A percentile compares a stretch with the other conserved stretches of the same genome.
Evolutionary conservation across 2,329 filamentous ascomycete genomes (phyloP).

Genomic region (Geosmithia morbida): DNA sequence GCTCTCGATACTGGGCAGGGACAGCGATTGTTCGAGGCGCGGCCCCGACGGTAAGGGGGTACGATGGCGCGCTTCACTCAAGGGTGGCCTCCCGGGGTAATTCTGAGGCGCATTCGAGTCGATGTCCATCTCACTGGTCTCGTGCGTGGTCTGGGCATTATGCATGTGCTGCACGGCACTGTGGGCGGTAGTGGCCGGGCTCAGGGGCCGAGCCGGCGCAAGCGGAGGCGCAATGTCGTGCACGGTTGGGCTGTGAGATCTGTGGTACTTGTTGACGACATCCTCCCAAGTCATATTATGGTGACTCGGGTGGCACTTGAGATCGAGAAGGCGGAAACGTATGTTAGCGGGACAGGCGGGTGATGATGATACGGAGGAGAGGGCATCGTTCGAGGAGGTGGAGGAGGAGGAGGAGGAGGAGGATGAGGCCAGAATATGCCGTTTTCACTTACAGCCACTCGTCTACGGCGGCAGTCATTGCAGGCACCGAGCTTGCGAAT

Average conservation of each 20-base stretch:
- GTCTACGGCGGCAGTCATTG: slow-evolving; percentile 36
- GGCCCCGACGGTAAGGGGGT: slow-evolving; percentile 43
- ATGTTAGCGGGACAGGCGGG: slow-evolving; percentile 4
- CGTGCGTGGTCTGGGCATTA: slow-evolving; percentile 14
- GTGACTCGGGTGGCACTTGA: slow-evolving; percentile 43
- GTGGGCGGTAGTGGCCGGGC: slow-evolving; percentile 22
- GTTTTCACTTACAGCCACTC: slow-evolving; percentile 38
- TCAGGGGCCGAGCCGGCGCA: slow-evolving; percentile 27
- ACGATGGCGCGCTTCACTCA: slow-evolving; percentile 34
- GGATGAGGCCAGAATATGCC: not conserved
- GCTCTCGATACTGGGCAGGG: slow-evolving; percentile 33
- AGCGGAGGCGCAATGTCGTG: slow-evolving; percentile 31
- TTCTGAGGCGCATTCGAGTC: slow-evolving; percentile 20
- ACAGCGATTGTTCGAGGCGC: slow-evolving; percentile 34
- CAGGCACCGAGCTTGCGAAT: slow-evolving; percentile 47
- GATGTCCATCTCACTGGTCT: slow-evolving; percentile 40
- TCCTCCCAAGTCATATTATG: slow-evolving; percentile 49
- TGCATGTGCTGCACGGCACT: slow-evolving; percentile 22
- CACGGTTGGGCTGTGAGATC: slow-evolving; percentile 33
- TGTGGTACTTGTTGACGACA: slow-evolving; percentile 36
- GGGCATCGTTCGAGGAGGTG: not conserved
- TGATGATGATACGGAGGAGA: not conserved
- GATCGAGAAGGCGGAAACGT: not conserved
- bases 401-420: not conserved
- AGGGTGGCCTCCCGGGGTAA: slow-evolving; percentile 20